Base-by-base conservation (phyloP, 768 basidiomycete genomes). In the Russula emetica region DNA sequence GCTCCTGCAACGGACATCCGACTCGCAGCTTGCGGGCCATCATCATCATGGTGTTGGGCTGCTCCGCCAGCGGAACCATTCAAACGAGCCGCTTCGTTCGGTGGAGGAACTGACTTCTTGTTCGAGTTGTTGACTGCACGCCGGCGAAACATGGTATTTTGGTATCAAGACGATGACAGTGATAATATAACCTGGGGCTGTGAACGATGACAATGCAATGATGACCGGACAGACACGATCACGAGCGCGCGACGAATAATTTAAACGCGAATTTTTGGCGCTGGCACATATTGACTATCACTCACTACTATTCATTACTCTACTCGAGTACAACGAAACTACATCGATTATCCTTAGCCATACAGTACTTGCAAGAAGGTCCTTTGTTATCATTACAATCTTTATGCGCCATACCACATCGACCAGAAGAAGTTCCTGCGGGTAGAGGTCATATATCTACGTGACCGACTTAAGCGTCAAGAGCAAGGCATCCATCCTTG, bases 1-100 rank as follows among this genome's bases (percentile, higher is more conserved):
- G 71, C 72, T n/a, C 67, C 59, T 13, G 71, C 69, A 8, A 73
- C 62, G 2, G 58, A 58, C 18, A 13, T 14, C 38, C 38, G 38
- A 40, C 2, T 40, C 5, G 55, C 28, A 22, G 24, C 64, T 28
- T 9, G 11, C 10, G 22, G 5, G 11, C 30, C 36, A 36, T n/a
- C n/a, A n/a, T 18, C 6, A 40, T 16, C 3, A 16, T 7, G 24
- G 24, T 20, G 30, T 40, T 26, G 34, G 20, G 22, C 38, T 5
- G 38, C 26, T 44, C 24, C 49, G 16, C 55, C 22, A 6, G 49
- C 49, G 18, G 45, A 26, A 5, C 44, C 53, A 26, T 55, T 55
- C 45, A 42, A 38, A 47, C 18, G 40, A 16, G n/a, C 16, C 22
- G 44, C 22, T 22, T n/a, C 5, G 10, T 55, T 49, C 10, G 36